These are phyloP conservation scores for Periglandula ipomoeae DNA, from an alignment of 2,329 filamentous ascomycete species.

Conservation along the genomic window DNA sequence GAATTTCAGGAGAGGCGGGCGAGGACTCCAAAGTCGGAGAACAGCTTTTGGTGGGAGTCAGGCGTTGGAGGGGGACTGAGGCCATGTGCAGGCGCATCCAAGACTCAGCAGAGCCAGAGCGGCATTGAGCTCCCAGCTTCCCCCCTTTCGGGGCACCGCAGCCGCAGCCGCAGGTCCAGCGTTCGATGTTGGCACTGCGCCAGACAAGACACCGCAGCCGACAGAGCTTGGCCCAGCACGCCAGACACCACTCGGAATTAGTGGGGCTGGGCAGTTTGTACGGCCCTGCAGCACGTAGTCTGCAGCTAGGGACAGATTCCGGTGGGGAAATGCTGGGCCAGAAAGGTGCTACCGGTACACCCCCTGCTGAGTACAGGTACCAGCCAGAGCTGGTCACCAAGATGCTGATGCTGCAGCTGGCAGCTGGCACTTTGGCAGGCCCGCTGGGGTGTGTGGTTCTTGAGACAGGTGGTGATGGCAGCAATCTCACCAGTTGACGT, in stretches of 20 bases:
- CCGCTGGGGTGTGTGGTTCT: too few species aligned
- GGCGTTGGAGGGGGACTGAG: not conserved
- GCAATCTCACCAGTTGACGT: too few species aligned
- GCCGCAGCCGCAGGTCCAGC: too few species aligned
- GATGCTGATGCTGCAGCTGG: too few species aligned
- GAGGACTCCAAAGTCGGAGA: not conserved
- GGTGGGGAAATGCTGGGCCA: constrained; percentile 1
- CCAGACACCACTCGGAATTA: not conserved
- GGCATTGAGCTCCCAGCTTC: not conserved
- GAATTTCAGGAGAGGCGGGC: not conserved
- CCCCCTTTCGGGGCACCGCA: not conserved
- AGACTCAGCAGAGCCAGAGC: not conserved
- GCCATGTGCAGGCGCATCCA: not conserved
- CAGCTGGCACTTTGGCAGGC: too few species aligned
- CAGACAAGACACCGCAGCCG: too few species aligned
- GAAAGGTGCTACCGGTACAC: not conserved
- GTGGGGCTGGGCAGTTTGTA: not conserved
- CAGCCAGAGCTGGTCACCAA: too few species aligned
- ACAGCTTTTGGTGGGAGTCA: constrained; percentile 4
- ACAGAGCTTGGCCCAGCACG: too few species aligned
- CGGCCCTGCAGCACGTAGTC: not conserved
- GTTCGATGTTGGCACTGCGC: too few species aligned
- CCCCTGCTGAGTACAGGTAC: not conserved
- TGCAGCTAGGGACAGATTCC: constrained; percentile 2
- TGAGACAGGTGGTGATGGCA: not conserved